Evolutionary conservation across 305 asterid genomes (phyloP), one percentile per base, ranked within the genome.

Genomic region (Fraxinus greggii): DNA sequence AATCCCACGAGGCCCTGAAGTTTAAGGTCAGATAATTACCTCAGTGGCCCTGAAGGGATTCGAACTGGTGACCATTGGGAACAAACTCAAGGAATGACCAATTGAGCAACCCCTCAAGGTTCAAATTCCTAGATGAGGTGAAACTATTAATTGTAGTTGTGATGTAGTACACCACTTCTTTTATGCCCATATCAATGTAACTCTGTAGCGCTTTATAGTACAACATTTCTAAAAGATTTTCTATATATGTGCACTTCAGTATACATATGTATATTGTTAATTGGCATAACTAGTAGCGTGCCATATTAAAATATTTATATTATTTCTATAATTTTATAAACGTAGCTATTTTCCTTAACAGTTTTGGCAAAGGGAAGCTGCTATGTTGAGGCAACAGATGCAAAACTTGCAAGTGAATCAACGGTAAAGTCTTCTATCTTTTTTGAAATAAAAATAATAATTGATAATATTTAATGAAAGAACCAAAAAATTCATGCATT

Each of bases 321-420:
- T 65, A 15, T 65, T 65, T 28, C 72, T 21, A 65, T 19, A 26
- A 28, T 65, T 65, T 24, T 45, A 84, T 75, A 67, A 76, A 67
- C 65, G 31, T 19, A 76, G 82, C 29, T 84, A 78, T 79, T 81
- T 32, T 81, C 48, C 76, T 83, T 69, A 33, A 76, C 91, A 93
- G 97, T 88, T 90, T 82, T 93, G 97, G 97, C 93, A 93, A 83
- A 85, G 85, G 84, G 97, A 93, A 88, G 95, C 89, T 8, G 90
- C 88, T 80, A 78, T 82, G 86, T 81, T 93, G 84, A 86, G 89
- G 84, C 94, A 91, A 83, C 94, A 90, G 83, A 82, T 93, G 69
- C 92, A 91, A 77, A 88, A 81, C 84, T 87, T 93, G 89, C 95
- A 90, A 86, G 90, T 86, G 84, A 90, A 80, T 80, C 91, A 93